phyloP scores from a whole-genome alignment of 1,284 basidiomycete genomes.

The Fistulina hepatica region DNA sequence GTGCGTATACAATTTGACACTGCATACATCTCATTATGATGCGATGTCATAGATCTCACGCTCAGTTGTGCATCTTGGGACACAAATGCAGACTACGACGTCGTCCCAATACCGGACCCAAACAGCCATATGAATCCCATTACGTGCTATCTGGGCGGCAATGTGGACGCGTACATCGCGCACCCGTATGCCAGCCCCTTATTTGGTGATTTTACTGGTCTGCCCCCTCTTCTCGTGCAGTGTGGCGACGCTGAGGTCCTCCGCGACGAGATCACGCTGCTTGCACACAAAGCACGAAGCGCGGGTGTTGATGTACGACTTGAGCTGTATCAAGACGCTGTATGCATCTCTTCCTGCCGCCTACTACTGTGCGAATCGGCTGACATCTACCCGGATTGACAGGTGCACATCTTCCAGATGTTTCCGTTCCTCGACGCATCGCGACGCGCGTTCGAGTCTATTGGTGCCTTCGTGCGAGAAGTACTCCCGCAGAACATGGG shows the following conservation, averaged over 20 bases:
- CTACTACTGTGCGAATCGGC: neutral
- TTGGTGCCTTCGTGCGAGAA: slow-evolving; percentile 62
- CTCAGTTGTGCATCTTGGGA: slow-evolving; percentile 98
- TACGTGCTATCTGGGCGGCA: slow-evolving; percentile 82
- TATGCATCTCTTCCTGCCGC: slow-evolving; percentile 48
- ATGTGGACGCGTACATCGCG: slow-evolving; percentile 77
- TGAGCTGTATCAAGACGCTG: slow-evolving; percentile 89
- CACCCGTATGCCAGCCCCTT: slow-evolving; percentile 95
- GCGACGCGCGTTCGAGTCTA: slow-evolving; percentile 64
- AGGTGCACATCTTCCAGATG: slow-evolving; percentile 88
- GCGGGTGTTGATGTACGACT: slow-evolving; percentile 85
- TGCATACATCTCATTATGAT: neutral
- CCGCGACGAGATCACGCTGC: slow-evolving; percentile 84
- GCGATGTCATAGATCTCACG: slow-evolving; percentile 85
- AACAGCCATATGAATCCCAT: slow-evolving; percentile 92
- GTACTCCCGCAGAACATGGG: slow-evolving; percentile 39
- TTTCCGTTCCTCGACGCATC: slow-evolving; percentile 75
- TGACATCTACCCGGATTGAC: slow-evolving; percentile 17
- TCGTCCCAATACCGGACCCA: slow-evolving; percentile 63
- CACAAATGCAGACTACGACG: slow-evolving; percentile 75
- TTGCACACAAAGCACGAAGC: slow-evolving; percentile 87
- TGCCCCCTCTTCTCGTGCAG: slow-evolving; percentile 91
- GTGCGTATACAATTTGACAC: slow-evolving; percentile 33
- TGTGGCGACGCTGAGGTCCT: slow-evolving; percentile 91
- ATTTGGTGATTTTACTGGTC: slow-evolving; percentile 82